phyloP scores from a whole-genome alignment of 345 rosid species.

The Trapa bicornis region DNA sequence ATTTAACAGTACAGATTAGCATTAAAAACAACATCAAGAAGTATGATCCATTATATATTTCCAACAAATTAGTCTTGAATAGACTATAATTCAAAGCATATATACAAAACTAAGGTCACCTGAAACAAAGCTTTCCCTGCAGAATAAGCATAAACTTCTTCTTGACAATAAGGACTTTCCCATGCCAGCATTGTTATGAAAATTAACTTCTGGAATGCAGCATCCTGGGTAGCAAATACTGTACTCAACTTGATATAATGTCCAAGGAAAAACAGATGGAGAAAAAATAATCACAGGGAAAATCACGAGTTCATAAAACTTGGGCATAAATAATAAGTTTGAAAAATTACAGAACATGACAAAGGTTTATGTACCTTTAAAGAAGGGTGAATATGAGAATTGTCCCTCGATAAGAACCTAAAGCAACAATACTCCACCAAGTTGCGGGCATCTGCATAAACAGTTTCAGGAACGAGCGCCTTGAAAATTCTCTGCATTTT shows the following conservation, averaged over 20 bases:
- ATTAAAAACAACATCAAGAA: background rate
- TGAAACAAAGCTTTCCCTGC: conserved; percentile 42
- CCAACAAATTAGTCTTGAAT: background rate
- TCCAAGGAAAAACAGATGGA: background rate
- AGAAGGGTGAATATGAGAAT: conserved; percentile 62
- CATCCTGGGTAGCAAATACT: conserved; percentile 40
- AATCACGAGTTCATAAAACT: background rate
- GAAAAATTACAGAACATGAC: background rate
- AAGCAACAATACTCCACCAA: conserved; percentile 92
- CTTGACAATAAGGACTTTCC: conserved; percentile 61
- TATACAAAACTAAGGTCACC: conserved; percentile 25
- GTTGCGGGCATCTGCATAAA: conserved; percentile 50
- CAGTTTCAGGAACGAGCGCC: conserved; percentile 55
- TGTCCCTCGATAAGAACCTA: conserved; percentile 78
- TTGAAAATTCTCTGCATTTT: conserved; percentile 74
- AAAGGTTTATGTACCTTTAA: conserved; percentile 49
- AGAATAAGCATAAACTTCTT: conserved; percentile 14
- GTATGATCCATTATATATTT: background rate
- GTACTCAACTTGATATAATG: background rate
- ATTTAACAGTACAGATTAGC: background rate
- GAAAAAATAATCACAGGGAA: background rate
- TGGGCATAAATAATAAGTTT: background rate
- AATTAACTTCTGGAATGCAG: conserved; percentile 78
- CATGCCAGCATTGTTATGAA: conserved; percentile 96
- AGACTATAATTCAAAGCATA: background rate